Evolutionary conservation across 768 basidiomycete species (phyloP), one percentile per base, ranked within the genome.

Genomic region (Calocera viscosa): DNA sequence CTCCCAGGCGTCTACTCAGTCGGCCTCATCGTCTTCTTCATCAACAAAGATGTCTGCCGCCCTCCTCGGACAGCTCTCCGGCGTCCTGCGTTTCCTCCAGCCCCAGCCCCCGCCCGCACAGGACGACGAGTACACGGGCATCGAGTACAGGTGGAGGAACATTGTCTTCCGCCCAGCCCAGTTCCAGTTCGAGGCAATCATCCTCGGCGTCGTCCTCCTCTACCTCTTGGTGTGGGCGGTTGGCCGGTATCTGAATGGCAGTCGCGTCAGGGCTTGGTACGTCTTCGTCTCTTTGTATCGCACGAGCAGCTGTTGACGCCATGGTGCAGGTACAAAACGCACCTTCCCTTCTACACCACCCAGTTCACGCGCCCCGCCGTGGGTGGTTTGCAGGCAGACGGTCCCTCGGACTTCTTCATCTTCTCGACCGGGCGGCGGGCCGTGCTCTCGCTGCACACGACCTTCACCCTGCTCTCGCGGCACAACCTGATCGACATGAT

Each of bases 371-470:
- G 78, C 53, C 66, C 70, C 11, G 79, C 78, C 38, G 77, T 77
- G 2, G 84, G 83, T 11, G 28, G 40, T n/a, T 76, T 88, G 63
- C 80, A 81, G 35, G 66, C 80, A 41, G 91, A 93, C 71, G 91
- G 90, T 22, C 80, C 86, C 71, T 81, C 86, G 1, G 90, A 92
- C 77, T 89, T 86, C 73, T 90, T 91, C 79, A 81, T 82, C 73
- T 96, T 89, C 77, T 91, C 91, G 43, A 93, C 92, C 1, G 94
- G 94, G 65, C 80, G 94, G 68, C 87, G 89, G 68, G 85, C 84
- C 70, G 74, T 93, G 66, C 78, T 83, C 30, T 89, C 88, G 33
- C 80, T 94, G 65, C 93, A 95, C 79, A 86, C 89, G 64, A 81
- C 89, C 71, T 82, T 94, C 75, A 80, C 84, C 49, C 82, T 94